Conservation (phyloP, 345 rosid species). For the Gossypium bickii region DNA sequence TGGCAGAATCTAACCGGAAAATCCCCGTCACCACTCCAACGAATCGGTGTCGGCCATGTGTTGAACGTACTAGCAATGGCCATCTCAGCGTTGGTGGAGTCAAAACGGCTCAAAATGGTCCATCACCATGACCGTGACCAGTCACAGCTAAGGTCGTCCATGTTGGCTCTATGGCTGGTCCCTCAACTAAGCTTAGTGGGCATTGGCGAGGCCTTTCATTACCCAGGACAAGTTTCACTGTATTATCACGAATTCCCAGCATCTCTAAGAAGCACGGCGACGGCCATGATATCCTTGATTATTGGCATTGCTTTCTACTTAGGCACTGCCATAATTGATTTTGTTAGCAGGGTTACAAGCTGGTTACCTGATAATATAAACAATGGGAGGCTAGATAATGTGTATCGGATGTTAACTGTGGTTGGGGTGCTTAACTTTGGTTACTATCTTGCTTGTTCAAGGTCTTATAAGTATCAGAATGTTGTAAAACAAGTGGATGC, state of each 20-base stretch:
- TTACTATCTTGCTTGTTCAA: slow-evolving; percentile 6
- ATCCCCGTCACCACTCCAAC: slow-evolving; percentile 24
- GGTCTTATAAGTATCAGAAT: slow-evolving; percentile 5
- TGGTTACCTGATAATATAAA: slow-evolving; percentile 41
- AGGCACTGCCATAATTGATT: slow-evolving; percentile 35
- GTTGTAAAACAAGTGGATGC: background rate
- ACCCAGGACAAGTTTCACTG: slow-evolving; percentile 35
- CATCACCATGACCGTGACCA: background rate
- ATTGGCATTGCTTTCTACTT: slow-evolving; percentile 31
- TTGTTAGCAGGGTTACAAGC: slow-evolving; percentile 20
- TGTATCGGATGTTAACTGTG: slow-evolving; percentile 29
- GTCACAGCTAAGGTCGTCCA: background rate
- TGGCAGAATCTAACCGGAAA: slow-evolving; percentile 25
- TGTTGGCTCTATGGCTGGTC: slow-evolving; percentile 29
- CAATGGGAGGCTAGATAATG: slow-evolving; percentile 36
- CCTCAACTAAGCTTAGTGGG: slow-evolving; percentile 40
- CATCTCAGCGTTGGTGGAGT: slow-evolving; percentile 29
- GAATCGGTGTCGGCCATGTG: slow-evolving; percentile 38
- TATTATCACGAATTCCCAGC: slow-evolving; percentile 39
- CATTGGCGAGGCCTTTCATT: slow-evolving; percentile 36
- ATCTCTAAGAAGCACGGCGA: slow-evolving; percentile 28
- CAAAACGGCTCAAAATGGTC: slow-evolving; percentile 29
- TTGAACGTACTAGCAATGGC: slow-evolving; percentile 22
- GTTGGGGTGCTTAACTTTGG: slow-evolving; percentile 11
- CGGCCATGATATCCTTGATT: slow-evolving; percentile 30